Evolutionary conservation across 2,329 filamentous ascomycete genomes (phyloP), one percentile per base, ranked within the genome.

Genomic region (Drechslerella coelobrocha): DNA sequence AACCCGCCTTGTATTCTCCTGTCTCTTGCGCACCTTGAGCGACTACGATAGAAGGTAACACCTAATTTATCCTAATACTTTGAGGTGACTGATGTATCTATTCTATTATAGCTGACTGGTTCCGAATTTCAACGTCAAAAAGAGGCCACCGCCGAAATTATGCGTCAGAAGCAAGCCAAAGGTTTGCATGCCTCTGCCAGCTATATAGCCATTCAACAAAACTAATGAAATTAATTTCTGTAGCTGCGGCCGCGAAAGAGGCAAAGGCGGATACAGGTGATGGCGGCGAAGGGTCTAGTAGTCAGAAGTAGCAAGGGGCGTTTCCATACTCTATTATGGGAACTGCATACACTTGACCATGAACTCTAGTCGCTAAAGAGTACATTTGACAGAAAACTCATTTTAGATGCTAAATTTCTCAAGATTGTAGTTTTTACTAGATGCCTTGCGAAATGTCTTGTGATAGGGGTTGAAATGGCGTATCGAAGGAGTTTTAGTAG

Each of bases 101-200:
- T 7, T 81, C 75, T 90, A 84, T 78, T 79, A 0, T 74, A 83
- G 85, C 41, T 68, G 83, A 88, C 84, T 74, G 92, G 92, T 72
- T 83, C 84, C 57, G 88, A 96, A 81, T 90, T 90, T 81, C 84
- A 87, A 75, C 86, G 85, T 72, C 84, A 88, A 72, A 95, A 94
- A 80, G 92, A 96, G 76, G 82, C 82, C 65, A 83, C 83, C 47
- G 87, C 87, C 26, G 83, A 82, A n/a, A 88, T 88, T 68, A 89
- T 89, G 87, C 83, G 85, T 47, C 83, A 84, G 75, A 89, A 89
- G 80, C 87, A 89, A 37, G 63, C 63, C 5, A 68, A 68, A 61
- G 63, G 63, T 68, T 61, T 12, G 29, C n/a, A 3, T 39, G 3
- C 21, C 47, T 29, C 27, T 8, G 12, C 37, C 12, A 21, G 2